phyloP scores from a whole-genome alignment of 2,329 filamentous ascomycete genomes.

The Monosporascus sp. region DNA sequence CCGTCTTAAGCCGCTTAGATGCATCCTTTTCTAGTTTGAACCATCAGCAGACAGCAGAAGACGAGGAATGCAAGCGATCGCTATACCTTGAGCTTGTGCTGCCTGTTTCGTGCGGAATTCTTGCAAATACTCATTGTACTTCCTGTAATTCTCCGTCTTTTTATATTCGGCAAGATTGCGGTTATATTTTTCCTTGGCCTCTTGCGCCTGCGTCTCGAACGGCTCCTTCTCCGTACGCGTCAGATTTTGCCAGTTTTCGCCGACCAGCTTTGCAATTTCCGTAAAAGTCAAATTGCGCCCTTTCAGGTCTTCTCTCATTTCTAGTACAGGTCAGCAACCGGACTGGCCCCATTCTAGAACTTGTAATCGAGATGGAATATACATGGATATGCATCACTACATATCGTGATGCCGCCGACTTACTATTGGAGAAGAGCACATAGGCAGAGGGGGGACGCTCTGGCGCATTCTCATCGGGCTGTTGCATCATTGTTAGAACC shows the following conservation, averaged over 20 bases:
- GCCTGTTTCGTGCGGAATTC: conserved; percentile 74
- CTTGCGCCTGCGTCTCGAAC: conserved; percentile 66
- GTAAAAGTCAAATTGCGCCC: conserved; percentile 74
- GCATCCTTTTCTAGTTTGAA: conserved; percentile 38
- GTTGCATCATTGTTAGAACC: conserved; percentile 8
- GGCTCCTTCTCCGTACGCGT: conserved; percentile 61
- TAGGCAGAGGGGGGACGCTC: conserved; percentile 78
- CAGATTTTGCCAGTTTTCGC: conserved; percentile 75
- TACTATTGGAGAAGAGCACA: conserved; percentile 80
- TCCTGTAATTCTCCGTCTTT: conserved; percentile 63
- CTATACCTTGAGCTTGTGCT: conserved; percentile 48
- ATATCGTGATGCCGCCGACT: conserved; percentile 27
- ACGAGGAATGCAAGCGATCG: background rate
- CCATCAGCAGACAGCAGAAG: conserved; percentile 2
- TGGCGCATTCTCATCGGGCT: conserved; percentile 75
- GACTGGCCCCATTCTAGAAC: background rate
- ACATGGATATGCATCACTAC: background rate
- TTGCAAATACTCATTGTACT: conserved; percentile 66
- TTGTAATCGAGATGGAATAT: background rate
- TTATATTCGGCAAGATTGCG: conserved; percentile 70
- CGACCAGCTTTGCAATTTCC: conserved; percentile 76
- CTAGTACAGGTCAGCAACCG: conserved; percentile 30
- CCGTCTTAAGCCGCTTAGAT: conserved; percentile 45
- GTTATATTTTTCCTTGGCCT: conserved; percentile 72
- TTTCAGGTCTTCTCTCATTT: conserved; percentile 72